These are phyloP conservation scores for Leucocoprinus birnbaumii DNA, from an alignment of 768 basidiomycete species.

Conservation along the genomic window DNA sequence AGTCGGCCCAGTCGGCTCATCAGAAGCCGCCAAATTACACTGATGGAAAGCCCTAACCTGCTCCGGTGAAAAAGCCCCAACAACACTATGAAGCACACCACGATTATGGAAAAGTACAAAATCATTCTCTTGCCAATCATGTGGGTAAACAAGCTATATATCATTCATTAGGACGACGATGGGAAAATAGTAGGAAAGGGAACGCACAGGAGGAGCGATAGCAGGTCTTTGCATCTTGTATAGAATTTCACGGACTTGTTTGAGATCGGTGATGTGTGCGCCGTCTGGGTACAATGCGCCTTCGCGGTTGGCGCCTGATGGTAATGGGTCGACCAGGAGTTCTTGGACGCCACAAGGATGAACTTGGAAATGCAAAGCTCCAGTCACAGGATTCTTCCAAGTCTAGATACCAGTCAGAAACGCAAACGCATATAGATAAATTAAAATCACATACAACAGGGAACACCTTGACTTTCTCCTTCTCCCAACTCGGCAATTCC, in stretches of 20 bases:
- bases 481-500: conserved; percentile 78
- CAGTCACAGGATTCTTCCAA: conserved; percentile 93
- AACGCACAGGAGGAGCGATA: conserved; percentile 70
- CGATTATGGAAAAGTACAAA: conserved; percentile 87
- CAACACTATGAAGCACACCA: conserved; percentile 76
- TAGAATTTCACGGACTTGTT: conserved; percentile 66
- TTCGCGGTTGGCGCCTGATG: conserved; percentile 50
- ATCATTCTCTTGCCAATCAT: conserved; percentile 78
- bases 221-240: conserved; percentile 89
- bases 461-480: conserved; percentile 64
- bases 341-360: conserved; percentile 77
- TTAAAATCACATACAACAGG: conserved; percentile 43
- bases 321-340: conserved; percentile 72
- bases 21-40: conserved; percentile 84
- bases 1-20: conserved; percentile 65
- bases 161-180: neutral
- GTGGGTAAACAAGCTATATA: conserved; percentile 74
- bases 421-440: neutral
- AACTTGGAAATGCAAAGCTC: conserved; percentile 82
- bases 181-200: neutral
- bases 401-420: conserved; percentile 37
- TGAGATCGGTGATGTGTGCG: conserved; percentile 68
- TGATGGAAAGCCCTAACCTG: conserved; percentile 79
- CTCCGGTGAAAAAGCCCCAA: conserved; percentile 68
- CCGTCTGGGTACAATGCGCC: conserved; percentile 84